Evolutionary conservation across 2,329 filamentous ascomycete genomes (phyloP).

Genomic region (Drechslerella coelobrocha): DNA sequence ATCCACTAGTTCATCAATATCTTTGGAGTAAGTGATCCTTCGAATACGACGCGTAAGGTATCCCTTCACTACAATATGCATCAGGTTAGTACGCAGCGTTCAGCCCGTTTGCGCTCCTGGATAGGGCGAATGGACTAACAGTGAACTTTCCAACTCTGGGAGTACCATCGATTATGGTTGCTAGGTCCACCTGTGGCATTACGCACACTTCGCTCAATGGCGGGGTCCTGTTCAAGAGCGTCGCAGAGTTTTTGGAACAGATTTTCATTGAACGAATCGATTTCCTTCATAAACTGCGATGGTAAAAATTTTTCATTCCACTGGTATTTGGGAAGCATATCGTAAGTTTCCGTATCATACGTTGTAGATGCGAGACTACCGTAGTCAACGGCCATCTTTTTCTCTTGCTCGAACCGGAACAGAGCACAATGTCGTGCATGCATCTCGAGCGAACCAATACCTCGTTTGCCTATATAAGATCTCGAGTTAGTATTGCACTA

Average conservation of each 20-base stretch:
- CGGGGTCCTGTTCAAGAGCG: conserved; percentile 19
- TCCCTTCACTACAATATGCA: conserved; percentile 29
- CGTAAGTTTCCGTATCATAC: conserved; percentile 52
- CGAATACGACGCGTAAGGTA: conserved; percentile 55
- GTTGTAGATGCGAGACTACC: conserved; percentile 23
- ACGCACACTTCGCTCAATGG: background rate
- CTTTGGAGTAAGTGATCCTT: conserved; percentile 47
- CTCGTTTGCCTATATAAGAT: conserved; percentile 27
- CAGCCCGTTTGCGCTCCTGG: background rate
- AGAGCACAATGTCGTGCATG: conserved; percentile 45
- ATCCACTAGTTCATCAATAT: conserved; percentile 46
- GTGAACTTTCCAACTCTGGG: conserved; percentile 4
- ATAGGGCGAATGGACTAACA: conserved; percentile 4
- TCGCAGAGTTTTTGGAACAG: conserved; percentile 49
- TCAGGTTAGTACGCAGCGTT: background rate
- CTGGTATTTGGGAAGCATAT: conserved; percentile 53
- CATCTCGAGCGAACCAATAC: conserved; percentile 30
- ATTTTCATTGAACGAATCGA: conserved; percentile 52
- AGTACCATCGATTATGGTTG: background rate
- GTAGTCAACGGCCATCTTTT: conserved; percentile 42
- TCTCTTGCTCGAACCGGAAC: conserved; percentile 35
- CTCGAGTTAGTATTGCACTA: conserved; percentile 8
- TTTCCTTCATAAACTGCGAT: conserved; percentile 13
- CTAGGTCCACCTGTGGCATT: background rate
- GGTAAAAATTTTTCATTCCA: conserved; percentile 51